phyloP scores from a whole-genome alignment of 2,329 filamentous ascomycete species.

The Trichophyton verrucosum region DNA sequence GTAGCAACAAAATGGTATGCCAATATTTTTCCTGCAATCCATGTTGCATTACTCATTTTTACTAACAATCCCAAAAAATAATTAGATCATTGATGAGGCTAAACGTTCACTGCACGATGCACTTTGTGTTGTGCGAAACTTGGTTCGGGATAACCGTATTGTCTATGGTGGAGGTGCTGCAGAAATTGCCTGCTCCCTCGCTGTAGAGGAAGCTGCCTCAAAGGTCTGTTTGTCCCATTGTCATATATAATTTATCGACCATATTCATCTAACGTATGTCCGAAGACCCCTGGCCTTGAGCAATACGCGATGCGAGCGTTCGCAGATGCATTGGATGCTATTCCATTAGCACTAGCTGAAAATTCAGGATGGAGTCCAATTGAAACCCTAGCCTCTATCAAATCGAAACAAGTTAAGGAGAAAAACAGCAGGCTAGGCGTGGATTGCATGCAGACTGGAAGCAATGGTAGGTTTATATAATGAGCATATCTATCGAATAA shows the following conservation, averaged over 20 bases:
- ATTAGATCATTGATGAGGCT: slow-evolving; percentile 92
- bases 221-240: slow-evolving; percentile 40
- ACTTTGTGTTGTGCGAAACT: slow-evolving; percentile 90
- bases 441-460: slow-evolving; percentile 93
- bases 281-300: slow-evolving; percentile 77
- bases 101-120: slow-evolving; percentile 96
- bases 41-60: background rate
- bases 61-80: background rate
- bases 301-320: slow-evolving; percentile 99
- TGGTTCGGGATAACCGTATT: slow-evolving; percentile 90
- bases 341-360: slow-evolving; percentile 93
- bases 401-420: slow-evolving; percentile 91
- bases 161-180: slow-evolving; percentile 95
- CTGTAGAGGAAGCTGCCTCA: slow-evolving; percentile 86
- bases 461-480: slow-evolving; percentile 50
- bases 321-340: slow-evolving; percentile 79
- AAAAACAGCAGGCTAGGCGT: slow-evolving; percentile 70
- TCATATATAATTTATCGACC: background rate
- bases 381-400: slow-evolving; percentile 85
- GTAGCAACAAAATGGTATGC: slow-evolving; percentile 97
- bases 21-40: background rate
- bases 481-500: background rate
- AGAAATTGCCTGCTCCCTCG: slow-evolving; percentile 92
- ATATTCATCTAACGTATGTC: slow-evolving; percentile 1
- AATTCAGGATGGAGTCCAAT: slow-evolving; percentile 95